Conservation (phyloP, 148 eudicot genomes). For the Heliamphora exappendiculata region DNA sequence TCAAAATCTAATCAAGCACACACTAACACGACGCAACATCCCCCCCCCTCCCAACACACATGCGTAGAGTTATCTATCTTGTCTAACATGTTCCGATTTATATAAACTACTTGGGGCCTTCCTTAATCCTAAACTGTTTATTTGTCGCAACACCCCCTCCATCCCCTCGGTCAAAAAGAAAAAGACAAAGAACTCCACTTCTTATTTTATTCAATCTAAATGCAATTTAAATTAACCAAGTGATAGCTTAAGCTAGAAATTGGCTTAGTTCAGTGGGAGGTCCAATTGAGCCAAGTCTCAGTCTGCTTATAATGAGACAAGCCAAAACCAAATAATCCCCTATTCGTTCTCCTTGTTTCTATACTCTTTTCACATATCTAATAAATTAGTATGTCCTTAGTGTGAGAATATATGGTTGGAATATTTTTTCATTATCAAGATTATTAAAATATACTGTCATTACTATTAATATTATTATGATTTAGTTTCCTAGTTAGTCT, state of each 20-base stretch:
- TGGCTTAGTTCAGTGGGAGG: background rate
- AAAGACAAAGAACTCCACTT: background rate
- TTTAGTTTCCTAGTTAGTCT: too few species aligned
- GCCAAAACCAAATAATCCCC: background rate
- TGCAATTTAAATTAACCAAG: background rate
- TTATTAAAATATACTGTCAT: too few species aligned
- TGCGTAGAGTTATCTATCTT: background rate
- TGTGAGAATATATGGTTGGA: too few species aligned
- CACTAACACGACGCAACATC: background rate
- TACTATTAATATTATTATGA: too few species aligned
- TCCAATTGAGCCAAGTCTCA: background rate
- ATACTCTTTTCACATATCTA: too few species aligned
- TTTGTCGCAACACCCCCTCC: background rate
- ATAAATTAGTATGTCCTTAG: too few species aligned
- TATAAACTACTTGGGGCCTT: conserved; percentile 1
- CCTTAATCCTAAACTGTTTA: background rate
- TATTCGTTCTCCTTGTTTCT: background rate
- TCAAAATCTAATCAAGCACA: background rate
- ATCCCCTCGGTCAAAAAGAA: background rate
- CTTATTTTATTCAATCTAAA: background rate
- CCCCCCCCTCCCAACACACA: too few species aligned
- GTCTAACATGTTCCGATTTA: background rate
- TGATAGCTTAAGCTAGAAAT: background rate
- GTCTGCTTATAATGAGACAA: background rate
- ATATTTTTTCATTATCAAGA: too few species aligned